phyloP scores from a whole-genome alignment of 2,329 filamentous ascomycete genomes.

The Curvularia eragrostidis region DNA sequence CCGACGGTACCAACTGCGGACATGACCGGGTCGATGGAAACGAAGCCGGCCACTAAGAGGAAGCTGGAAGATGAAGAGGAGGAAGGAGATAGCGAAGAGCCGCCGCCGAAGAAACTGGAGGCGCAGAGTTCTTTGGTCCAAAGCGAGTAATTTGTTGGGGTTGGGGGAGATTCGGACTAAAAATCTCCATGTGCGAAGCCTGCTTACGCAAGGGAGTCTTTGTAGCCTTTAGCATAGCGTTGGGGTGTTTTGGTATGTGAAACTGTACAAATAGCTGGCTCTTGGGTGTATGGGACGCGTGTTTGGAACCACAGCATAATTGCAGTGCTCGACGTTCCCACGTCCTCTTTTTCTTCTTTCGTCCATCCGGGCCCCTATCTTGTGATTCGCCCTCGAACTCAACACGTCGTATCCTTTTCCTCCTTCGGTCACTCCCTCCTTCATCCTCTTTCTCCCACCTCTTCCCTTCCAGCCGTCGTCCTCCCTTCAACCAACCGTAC shows the following conservation, averaged over 20 bases:
- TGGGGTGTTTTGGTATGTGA: not conserved
- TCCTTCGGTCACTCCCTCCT: too few relatives aligned
- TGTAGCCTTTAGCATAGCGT: not conserved
- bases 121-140: not conserved
- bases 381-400: too few relatives aligned
- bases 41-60: constrained; percentile 30
- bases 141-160: not conserved
- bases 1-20: constrained; percentile 5
- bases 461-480: too few relatives aligned
- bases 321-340: too few relatives aligned
- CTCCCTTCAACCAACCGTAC: constrained; percentile 54
- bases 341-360: not conserved
- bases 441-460: too few relatives aligned
- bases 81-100: not conserved
- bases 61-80: constrained; percentile 23
- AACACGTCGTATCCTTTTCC: not conserved
- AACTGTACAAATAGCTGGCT: not conserved
- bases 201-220: not conserved
- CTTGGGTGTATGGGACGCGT: too few relatives aligned
- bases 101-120: constrained; percentile 11
- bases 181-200: not conserved
- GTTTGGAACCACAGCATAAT: too few relatives aligned
- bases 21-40: constrained; percentile 16
- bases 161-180: not conserved
- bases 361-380: too few relatives aligned